Evolutionary conservation across 2,329 filamentous ascomycete species (phyloP), one percentile per base, ranked within the genome.

Genomic region (Fusarium denticulatum): DNA sequence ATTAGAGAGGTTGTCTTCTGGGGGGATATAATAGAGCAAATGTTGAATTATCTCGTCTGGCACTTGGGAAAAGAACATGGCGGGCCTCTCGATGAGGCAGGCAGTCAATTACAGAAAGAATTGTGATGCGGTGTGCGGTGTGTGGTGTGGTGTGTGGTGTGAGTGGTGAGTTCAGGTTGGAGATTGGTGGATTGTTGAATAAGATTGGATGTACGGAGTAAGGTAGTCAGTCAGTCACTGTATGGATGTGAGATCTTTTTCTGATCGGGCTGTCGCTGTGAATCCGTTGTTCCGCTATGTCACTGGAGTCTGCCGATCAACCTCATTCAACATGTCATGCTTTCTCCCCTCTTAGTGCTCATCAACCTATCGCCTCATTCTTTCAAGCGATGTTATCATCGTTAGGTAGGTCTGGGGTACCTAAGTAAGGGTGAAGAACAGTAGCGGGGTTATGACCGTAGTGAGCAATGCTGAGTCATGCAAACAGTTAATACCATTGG

Each of bases 21-120:
- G 92, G 78, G 82, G 89, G 79, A 83, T 80, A 79, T 90, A 90
- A 71, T 87, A 86, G 74, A 98, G 87, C 74, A 98, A 93, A 60
- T 91, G 88, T 79, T 94, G 90, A 77, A 98, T 87, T 71, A 98
- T 89, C 85, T 99, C 96, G 82, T 96, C 93, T 45, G 95, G 95
- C 40, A 96, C 85, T 60, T 80, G 75, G 43, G 84, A 80, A 63
- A 89, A 77, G 42, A 82, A 81, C 80, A 82, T 81, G 72, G 60
- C 77, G 71, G 64, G 64, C 71, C 67, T 55, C 60, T 64, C 26
- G 24, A 46, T 62, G 56, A 74, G 56, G 71, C 64, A 60, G 55
- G 55, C 60, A 37, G 43, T 58, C 40, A 64, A 50, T 52, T 66
- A 56, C 47, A 55, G 37, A 47, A 37, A 49, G 50, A 57, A 47